Percentiles rank a stretch among this genome's conserved stretches.
Evolutionary conservation across 148 eudicot genomes (phyloP).

Genomic region (Cornus controversa): DNA sequence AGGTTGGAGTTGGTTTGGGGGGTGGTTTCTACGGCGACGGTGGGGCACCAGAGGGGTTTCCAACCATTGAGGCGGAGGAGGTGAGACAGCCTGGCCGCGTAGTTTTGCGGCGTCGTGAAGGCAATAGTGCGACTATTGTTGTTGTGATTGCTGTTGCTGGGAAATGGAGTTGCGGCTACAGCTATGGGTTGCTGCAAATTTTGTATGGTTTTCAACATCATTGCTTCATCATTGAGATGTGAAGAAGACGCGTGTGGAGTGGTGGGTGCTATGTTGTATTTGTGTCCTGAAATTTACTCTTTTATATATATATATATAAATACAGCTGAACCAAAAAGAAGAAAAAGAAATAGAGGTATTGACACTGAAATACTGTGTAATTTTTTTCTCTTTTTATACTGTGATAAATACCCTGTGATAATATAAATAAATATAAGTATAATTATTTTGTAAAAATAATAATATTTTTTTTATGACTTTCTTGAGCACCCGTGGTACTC

Average conservation of each 20-base stretch:
- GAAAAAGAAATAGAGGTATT: too few species aligned
- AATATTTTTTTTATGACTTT: too few species aligned
- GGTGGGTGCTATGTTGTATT: too few species aligned
- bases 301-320: too few species aligned
- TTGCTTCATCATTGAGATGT: not conserved
- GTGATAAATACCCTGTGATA: too few species aligned
- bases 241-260: not conserved
- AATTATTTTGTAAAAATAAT: too few species aligned
- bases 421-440: too few species aligned
- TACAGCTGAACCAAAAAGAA: too few species aligned
- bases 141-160: not conserved
- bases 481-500: too few species aligned
- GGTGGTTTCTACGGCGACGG: constrained; percentile 60
- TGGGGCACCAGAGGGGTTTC: constrained; percentile 73
- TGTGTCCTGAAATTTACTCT: too few species aligned
- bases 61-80: constrained; percentile 51
- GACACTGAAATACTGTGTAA: too few species aligned
- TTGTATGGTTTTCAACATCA: not conserved
- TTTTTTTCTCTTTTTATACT: too few species aligned
- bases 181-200: not conserved
- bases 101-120: constrained; percentile 77
- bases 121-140: constrained; percentile 40
- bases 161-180: not conserved
- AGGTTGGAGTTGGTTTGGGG: constrained; percentile 39
- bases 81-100: constrained; percentile 59